Base-by-base conservation (phyloP, 2,329 filamentous ascomycete species). In the Colletotrichum liaoningense region DNA sequence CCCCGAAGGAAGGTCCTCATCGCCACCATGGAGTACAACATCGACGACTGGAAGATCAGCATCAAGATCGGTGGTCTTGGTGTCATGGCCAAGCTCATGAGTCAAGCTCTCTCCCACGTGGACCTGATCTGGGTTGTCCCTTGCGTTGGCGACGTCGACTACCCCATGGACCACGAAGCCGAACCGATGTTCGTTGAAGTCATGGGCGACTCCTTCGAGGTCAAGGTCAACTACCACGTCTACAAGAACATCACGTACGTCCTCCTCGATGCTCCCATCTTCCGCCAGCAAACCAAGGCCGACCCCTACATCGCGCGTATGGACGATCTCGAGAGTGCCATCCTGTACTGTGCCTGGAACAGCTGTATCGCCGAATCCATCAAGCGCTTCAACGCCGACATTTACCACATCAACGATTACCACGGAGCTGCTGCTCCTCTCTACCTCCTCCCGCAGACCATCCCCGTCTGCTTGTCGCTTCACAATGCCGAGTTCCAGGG, bases 401-500 rank as follows among this genome's bases (percentile, higher is more conserved):
- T 92, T n/a, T 92, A 92, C 79, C 90, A 92, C 78, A 90, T 92
- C 79, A 92, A 92, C 80, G 90, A 91, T 77, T 92, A 92, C 77
- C 90, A 92, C 75, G 90, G 90, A 66, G 88, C 89, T 4, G 80
- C 90, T 14, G 91, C 91, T 55, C 91, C 91, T 2, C 84, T 93
- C 1, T 92, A 93, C 78, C 84, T 93, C 24, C 85, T 93, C 2
- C 91, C 91, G 1, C 82, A 88, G 11, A 90, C 89, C 0, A 86
- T 93, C 55, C 91, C 91, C 2, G 86, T 87, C 75, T 91, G 89
- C 76, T 81, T 93, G 9, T 92, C 91, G 0, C 87, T 93, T 14
- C 91, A 93, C 80, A 93, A 93, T 75, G 91, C 91, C 63, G 91
- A 93, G 75, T 93, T 93, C 77, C 91, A 93, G 79, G 91, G 91